Evolutionary conservation across 805 yeast genomes (phyloP), one percentile per base, ranked within the genome.

Genomic region (Isabelozyma heimii): DNA sequence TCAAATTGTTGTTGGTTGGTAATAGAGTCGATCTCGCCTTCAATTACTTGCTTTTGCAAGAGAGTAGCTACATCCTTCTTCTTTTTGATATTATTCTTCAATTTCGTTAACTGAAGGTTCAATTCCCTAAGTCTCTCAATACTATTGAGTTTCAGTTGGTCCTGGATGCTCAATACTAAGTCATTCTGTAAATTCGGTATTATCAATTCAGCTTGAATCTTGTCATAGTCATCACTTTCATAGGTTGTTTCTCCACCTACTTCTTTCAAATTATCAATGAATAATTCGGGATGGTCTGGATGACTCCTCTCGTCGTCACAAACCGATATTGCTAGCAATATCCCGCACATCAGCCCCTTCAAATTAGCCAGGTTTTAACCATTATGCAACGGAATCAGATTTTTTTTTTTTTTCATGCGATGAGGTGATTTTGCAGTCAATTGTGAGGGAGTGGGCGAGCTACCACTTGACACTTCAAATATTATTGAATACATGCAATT

Each of bases 41-140:
- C n/a, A 13, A 56, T 53, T 28, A 44, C 17, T 15, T 33, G 27
- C 16, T 47, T 48, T 30, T 54, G 43, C 9, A 44, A 24, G 40
- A 45, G 44, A 24, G 48, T 49, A 5, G 45, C 41, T 9, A 44
- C 47, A 8, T 45, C 43, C 17, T 35, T 30, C 37, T 9, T 44
- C 3, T 57, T 45, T 45, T 69, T 69, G 8, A 67, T 58, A 46
- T 58, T 61, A 45, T 70, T 71, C 16, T 63, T 66, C 26, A 65
- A 48, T 37, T 53, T 56, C 14, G 53, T 44, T 15, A 71, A 53
- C 27, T 55, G 48, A n/a, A 45, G 39, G 45, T 66, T 62, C 39
- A 72, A 53, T n/a, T 54, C 48, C 44, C 70, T 64, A 13, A 70
- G 57, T 17, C 43, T 38, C 1, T 57, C 64, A 24, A 69, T 54